These are phyloP conservation scores for Dendrocalamus sinicus DNA, from an alignment of 176 grass and related monocot genomes.

Conservation along the genomic window DNA sequence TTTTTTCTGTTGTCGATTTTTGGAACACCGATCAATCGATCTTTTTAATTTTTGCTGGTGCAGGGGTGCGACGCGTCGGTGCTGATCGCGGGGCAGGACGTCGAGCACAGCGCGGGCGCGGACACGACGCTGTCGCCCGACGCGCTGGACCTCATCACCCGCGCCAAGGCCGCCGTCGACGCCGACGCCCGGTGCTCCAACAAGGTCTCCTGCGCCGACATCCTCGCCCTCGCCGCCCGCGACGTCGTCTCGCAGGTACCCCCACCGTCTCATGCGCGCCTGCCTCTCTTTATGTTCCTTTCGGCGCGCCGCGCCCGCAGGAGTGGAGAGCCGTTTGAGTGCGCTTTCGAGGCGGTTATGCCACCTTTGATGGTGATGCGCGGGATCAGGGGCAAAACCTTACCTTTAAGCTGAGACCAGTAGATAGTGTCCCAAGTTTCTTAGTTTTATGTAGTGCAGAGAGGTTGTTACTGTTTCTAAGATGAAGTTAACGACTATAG, in stretches of 20 bases:
- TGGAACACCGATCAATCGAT: neutral
- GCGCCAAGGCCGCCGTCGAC: slow-evolving; percentile 78
- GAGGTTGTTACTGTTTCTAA: too few species aligned
- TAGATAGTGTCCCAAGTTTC: too few species aligned
- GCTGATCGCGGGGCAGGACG: slow-evolving; percentile 50
- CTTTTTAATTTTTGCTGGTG: neutral
- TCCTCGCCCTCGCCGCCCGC: slow-evolving; percentile 70
- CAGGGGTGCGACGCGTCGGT: slow-evolving; percentile 84
- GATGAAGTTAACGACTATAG: too few species aligned
- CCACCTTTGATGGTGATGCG: neutral
- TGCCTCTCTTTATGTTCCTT: neutral
- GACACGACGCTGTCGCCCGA: slow-evolving; percentile 65
- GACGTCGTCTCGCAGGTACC: slow-evolving; percentile 69
- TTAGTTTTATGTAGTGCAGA: too few species aligned
- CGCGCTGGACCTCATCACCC: slow-evolving; percentile 65
- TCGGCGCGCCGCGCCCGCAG: neutral
- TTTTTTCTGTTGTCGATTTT: neutral
- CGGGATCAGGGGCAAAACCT: neutral
- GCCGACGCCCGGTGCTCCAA: slow-evolving; percentile 56
- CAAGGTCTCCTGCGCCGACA: slow-evolving; percentile 84
- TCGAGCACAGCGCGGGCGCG: slow-evolving; percentile 61
- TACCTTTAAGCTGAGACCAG: too few species aligned
- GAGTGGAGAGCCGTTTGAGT: neutral
- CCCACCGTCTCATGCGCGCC: neutral
- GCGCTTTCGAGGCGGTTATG: neutral